phyloP scores from a whole-genome alignment of 169 alveolate genomes.

The Plasmodium ovale region DNA sequence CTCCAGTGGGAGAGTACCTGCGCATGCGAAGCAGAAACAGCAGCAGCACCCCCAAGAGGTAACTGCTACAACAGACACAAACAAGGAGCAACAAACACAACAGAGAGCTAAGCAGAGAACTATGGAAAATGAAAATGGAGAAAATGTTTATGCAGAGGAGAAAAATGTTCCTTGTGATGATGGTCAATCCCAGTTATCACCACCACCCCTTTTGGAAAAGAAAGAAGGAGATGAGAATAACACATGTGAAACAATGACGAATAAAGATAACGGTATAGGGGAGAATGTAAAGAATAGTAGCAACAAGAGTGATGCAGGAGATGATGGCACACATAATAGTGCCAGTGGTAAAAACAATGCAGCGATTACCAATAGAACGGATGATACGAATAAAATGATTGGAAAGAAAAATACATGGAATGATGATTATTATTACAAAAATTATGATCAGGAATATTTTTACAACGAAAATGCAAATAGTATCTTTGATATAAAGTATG shows the following conservation, averaged over 20 bases:
- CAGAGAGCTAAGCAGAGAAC: no score
- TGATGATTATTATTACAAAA: slow-evolving; percentile 33
- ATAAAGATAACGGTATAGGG: neutral
- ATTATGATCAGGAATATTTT: slow-evolving; percentile 47
- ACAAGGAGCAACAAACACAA: no score
- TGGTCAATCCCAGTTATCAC: no score
- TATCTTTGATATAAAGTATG: slow-evolving; percentile 80
- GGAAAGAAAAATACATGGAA: slow-evolving; percentile 14
- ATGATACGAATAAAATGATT: neutral
- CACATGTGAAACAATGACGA: neutral
- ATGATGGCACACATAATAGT: neutral
- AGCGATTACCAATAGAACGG: neutral
- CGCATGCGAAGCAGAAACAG: no score
- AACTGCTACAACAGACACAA: neutral
- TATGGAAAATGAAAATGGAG: slow-evolving; percentile 6
- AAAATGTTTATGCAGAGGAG: neutral
- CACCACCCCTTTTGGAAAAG: no score
- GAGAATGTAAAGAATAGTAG: neutral
- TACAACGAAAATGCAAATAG: slow-evolving; percentile 71
- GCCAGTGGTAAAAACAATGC: neutral
- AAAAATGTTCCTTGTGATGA: neutral
- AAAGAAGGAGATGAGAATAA: no score
- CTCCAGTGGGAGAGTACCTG: no score
- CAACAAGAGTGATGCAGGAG: neutral
- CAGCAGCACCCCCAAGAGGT: neutral